Evolutionary conservation across 2,329 filamentous ascomycete species (phyloP), one percentile per base, ranked within the genome.

Genomic region (Fusarium brachygibbosum): DNA sequence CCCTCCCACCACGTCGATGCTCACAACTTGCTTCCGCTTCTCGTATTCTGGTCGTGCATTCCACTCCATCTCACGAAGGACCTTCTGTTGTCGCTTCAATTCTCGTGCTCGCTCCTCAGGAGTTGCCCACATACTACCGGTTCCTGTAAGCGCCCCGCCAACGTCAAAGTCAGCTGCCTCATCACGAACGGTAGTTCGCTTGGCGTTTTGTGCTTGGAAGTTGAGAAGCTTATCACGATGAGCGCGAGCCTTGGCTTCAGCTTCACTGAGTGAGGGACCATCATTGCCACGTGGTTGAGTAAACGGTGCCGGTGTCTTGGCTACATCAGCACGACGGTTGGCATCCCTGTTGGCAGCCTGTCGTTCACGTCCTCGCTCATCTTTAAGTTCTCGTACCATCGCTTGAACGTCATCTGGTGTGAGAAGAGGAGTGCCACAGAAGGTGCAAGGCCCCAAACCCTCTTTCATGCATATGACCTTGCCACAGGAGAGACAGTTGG

Each of bases 401-500:
- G 87, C 88, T 74, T 97, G 91, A 12, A 97, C 88, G 56, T 98
- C 94, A 5, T 86, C 82, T 0, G 87, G 78, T 31, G 86, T 90
- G 10, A 99, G 82, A 0, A 99, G 83, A 1, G 93, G 88, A 0
- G 87, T 85, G 1, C 90, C 89, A 81, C 96, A 99, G 76, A 93
- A 98, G 0, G 95, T 98, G 79, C 96, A 99, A 1, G 95, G 95
- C 0, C 95, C 95, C 1, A 98, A 85, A 0, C 96, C 96, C 79
- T 99, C 94, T 75, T 96, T 94, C 25, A 97, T 89, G 78, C 96
- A 99, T 56, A 98, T 91, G 14, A 99, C 93, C 78, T 98, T 98
- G 62, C 96, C 96, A 74, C 96, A 99, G 44, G 87, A 90, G 17
- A 97, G 82, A 77, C 96, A 99, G 77, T 98, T 99, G 1, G 96